These are phyloP conservation scores for Mariannaea sp. DNA, from an alignment of 2,329 filamentous ascomycete genomes.

Conservation along the genomic window DNA sequence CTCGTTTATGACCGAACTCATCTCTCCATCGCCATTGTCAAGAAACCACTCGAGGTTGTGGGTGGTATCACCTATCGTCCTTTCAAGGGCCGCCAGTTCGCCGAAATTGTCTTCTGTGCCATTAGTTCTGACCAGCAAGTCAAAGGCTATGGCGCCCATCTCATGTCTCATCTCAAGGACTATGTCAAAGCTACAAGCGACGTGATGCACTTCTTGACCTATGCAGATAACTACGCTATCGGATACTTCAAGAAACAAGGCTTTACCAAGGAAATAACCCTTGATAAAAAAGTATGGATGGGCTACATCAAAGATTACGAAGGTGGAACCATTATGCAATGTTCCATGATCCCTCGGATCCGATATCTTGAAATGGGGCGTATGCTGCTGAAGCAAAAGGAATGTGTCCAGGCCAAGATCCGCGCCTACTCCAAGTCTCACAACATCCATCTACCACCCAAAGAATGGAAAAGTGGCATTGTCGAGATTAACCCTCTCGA, in stretches of 20 bases:
- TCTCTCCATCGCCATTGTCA: slow-evolving; percentile 94
- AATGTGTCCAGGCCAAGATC: slow-evolving; percentile 93
- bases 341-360: slow-evolving; percentile 92
- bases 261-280: slow-evolving; percentile 97
- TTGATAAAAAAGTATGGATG: slow-evolving; percentile 93
- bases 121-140: slow-evolving; percentile 98
- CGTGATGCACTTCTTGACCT: slow-evolving; percentile 98
- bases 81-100: slow-evolving; percentile 89
- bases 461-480: slow-evolving; percentile 80
- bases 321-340: slow-evolving; percentile 99
- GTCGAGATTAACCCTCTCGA: slow-evolving; percentile 80
- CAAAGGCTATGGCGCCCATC: slow-evolving; percentile 95
- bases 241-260: slow-evolving; percentile 99
- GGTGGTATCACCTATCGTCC: slow-evolving; percentile 96
- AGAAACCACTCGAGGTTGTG: slow-evolving; percentile 93
- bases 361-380: slow-evolving; percentile 91
- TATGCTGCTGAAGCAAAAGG: slow-evolving; percentile 97
- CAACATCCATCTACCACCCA: slow-evolving; percentile 81
- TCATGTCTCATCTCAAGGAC: slow-evolving; percentile 98
- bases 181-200: slow-evolving; percentile 96
- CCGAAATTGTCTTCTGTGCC: slow-evolving; percentile 98
- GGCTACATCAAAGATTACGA: slow-evolving; percentile 99
- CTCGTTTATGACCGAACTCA: slow-evolving; percentile 97
- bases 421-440: slow-evolving; percentile 88
- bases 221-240: slow-evolving; percentile 98